These are phyloP conservation scores for Medicago lupulina DNA, from an alignment of 306 rosid genomes.

Conservation along the genomic window DNA sequence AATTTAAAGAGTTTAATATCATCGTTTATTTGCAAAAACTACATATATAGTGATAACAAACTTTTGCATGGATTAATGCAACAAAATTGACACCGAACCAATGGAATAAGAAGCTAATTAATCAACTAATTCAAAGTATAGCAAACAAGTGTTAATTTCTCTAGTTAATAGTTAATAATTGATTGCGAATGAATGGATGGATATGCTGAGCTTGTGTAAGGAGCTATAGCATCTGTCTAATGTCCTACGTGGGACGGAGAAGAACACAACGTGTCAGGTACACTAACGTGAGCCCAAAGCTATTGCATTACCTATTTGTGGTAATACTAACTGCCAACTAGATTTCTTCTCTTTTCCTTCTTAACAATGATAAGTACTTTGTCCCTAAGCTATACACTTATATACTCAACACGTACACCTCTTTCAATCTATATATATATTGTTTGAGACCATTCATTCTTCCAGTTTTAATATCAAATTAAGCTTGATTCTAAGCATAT, in stretches of 20 bases:
- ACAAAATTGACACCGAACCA: no score
- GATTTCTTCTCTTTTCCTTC: constrained; percentile 39
- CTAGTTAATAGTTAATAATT: no score
- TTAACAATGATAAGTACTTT: background rate
- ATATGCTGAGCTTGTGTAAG: constrained; percentile 35
- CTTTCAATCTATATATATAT: constrained; percentile 3
- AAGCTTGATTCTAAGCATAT: no score
- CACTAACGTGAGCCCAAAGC: constrained; percentile 60
- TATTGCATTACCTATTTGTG: constrained; percentile 35
- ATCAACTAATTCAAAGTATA: no score
- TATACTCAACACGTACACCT: background rate
- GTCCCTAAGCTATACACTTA: constrained; percentile 4
- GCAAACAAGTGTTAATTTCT: no score
- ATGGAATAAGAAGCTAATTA: no score
- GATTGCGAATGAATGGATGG: background rate
- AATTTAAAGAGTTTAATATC: no score
- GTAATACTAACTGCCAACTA: constrained; percentile 57
- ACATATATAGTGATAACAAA: no score
- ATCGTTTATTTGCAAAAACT: no score
- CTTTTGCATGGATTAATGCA: no score
- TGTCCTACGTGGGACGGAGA: constrained; percentile 53
- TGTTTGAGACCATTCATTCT: background rate
- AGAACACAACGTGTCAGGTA: constrained; percentile 64
- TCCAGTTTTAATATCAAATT: background rate
- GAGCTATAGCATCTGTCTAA: background rate